Evolutionary conservation across 306 rosid species (phyloP), one percentile per base, ranked within the genome.

Genomic region (Vigna reflexopilosa): DNA sequence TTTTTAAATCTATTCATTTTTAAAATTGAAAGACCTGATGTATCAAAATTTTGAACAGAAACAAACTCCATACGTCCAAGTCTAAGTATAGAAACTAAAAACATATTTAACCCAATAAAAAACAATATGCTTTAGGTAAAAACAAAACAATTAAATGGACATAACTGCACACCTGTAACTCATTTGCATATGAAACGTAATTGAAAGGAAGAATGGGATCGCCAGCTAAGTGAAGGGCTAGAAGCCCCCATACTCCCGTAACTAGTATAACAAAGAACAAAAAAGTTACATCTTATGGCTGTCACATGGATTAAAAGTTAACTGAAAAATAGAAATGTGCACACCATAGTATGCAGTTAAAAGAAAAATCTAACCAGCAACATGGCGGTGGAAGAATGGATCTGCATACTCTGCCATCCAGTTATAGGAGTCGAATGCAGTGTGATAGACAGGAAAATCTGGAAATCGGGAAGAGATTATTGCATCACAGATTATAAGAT

Each of bases 361-460:
- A 34, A 17, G 26, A 84, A 70, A 66, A 63, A 75, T 77, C 88
- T 80, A 52, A 94, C 98, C 90, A 34, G 98, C 88, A 61, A 87
- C 93, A 80, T 94, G 98, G 20, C 95, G 97, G 56, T 81, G 91
- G 86, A 94, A 94, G 76, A 83, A 87, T 75, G 98, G 98, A 82
- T 94, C 98, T 80, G 95, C 98, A 78, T 89, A 79, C 48, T 82
- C 83, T 69, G 70, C 85, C 98, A 94, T 94, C 98, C 98, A 94
- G 72, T 88, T 86, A 81, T 88, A 94, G 40, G 97, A 87, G 80
- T 94, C 98, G 16, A 88, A 94, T 64, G 97, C 97, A 56, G 98
- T 94, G 86, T 94, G 98, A 73, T 94, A 94, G 61, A 90, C 97
- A 14, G 98, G 96, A 88, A 94, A 92, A 86, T 92, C 98, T 94